These are phyloP conservation scores for Pholiota adiposa DNA, from an alignment of 1,284 basidiomycete species.

Conservation along the genomic window DNA sequence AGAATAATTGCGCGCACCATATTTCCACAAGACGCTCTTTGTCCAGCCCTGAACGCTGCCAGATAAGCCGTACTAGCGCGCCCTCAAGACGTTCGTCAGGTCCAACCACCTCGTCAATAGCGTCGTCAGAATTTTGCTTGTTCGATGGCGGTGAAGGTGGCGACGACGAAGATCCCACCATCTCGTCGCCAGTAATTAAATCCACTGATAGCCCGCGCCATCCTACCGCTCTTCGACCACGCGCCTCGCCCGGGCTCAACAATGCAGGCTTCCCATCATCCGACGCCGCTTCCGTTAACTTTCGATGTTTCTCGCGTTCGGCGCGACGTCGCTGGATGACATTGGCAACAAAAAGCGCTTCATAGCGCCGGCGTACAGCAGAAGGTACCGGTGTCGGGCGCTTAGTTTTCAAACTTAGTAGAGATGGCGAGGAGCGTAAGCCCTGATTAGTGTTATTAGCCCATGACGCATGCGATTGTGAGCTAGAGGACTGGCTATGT, in stretches of 20 bases:
- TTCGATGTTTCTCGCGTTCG: slow-evolving; percentile 30
- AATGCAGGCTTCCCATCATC: slow-evolving; percentile 34
- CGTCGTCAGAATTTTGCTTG: slow-evolving; percentile 26
- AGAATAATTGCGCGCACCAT: slow-evolving; percentile 50
- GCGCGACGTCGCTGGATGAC: slow-evolving; percentile 51
- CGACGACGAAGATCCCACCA: not conserved
- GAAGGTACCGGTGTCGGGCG: slow-evolving; percentile 70
- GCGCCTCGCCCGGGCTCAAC: slow-evolving; percentile 42
- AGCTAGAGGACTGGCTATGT: slow-evolving; percentile 50
- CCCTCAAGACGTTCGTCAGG: slow-evolving; percentile 58
- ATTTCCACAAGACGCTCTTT: slow-evolving; percentile 58
- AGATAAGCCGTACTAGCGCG: slow-evolving; percentile 59
- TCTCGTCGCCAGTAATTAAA: slow-evolving; percentile 55
- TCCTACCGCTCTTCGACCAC: slow-evolving; percentile 63
- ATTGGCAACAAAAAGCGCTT: slow-evolving; percentile 65
- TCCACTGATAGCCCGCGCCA: slow-evolving; percentile 82
- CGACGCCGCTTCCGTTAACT: slow-evolving; percentile 9
- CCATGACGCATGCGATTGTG: slow-evolving; percentile 27
- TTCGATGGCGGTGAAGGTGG: slow-evolving; percentile 19
- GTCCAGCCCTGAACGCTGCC: slow-evolving; percentile 64
- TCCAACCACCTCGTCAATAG: slow-evolving; percentile 40
- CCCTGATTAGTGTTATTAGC: not conserved
- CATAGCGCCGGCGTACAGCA: slow-evolving; percentile 66
- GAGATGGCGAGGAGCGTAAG: slow-evolving; percentile 14
- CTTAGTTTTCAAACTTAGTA: slow-evolving; percentile 34